Evolutionary conservation across 208 protist genomes (phyloP).

Genomic region (Trypanosoma vivax): DNA sequence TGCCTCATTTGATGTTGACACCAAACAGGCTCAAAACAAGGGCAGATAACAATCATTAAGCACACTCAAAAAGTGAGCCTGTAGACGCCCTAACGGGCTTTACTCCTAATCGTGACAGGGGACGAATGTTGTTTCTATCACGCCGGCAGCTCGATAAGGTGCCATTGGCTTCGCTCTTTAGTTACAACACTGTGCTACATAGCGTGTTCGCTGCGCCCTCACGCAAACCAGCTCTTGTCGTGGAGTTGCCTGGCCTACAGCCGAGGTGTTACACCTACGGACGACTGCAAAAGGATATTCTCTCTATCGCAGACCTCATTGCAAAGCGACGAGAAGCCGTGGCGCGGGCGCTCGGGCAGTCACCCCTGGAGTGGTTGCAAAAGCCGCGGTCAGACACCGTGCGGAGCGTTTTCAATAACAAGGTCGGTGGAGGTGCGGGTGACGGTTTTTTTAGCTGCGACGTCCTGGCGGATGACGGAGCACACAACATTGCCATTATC

Average conservation of each 20-base stretch:
- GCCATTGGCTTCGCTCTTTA: conserved; percentile 72
- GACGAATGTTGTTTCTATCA: conserved; percentile 37
- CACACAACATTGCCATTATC: conserved; percentile 56
- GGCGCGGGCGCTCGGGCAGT: conserved; percentile 19
- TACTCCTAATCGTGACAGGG: too few species aligned
- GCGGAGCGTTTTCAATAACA: conserved; percentile 47
- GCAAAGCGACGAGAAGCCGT: conserved; percentile 43
- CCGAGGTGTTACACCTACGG: conserved; percentile 62
- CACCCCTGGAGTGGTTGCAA: conserved; percentile 62
- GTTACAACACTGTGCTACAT: conserved; percentile 58
- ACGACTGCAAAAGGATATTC: conserved; percentile 69
- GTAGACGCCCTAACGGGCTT: too few species aligned
- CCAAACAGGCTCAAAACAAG: too few species aligned
- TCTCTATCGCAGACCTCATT: conserved; percentile 55
- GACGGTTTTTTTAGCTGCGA: conserved; percentile 52
- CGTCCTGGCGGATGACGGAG: conserved; percentile 54
- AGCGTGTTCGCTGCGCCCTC: conserved; percentile 57
- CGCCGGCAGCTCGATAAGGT: conserved; percentile 27
- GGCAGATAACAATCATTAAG: too few species aligned
- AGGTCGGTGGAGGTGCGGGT: too few species aligned
- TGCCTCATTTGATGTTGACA: too few species aligned
- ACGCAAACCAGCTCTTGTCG: conserved; percentile 51
- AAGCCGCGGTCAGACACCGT: conserved; percentile 35
- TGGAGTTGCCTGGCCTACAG: conserved; percentile 45
- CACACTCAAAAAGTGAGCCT: too few species aligned